Evolutionary conservation across 176 grass and related monocot genomes (phyloP).

Genomic region (Avena sativa): DNA sequence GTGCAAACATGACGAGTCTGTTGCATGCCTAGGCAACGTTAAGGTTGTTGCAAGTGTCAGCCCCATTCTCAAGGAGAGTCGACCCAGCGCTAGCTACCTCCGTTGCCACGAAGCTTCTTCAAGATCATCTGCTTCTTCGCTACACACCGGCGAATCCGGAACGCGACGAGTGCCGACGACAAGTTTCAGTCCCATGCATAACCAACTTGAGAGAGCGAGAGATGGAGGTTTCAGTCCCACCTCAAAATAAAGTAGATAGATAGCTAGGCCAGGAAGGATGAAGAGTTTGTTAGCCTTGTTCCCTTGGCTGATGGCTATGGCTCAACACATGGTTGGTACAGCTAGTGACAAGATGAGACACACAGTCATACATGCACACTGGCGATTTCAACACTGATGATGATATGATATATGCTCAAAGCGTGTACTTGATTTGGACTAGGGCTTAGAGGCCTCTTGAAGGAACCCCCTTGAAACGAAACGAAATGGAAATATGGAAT

Average conservation of each 20-base stretch:
- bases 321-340: constrained; percentile 64
- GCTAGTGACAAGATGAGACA: constrained; percentile 22
- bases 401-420: constrained; percentile 36
- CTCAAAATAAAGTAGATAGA: constrained; percentile 26
- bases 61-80: constrained; percentile 20
- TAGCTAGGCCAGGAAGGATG: background rate
- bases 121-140: background rate
- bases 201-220: constrained; percentile 49
- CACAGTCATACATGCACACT: constrained; percentile 9
- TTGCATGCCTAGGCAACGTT: constrained; percentile 58
- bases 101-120: constrained; percentile 48
- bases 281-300: constrained; percentile 69
- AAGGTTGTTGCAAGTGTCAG: constrained; percentile 52
- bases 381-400: background rate
- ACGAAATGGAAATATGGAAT: background rate
- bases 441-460: constrained; percentile 18
- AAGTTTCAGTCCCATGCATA: constrained; percentile 34
- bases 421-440: constrained; percentile 9
- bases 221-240: constrained; percentile 52
- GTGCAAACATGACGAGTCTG: constrained; percentile 30
- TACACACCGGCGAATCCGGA: background rate
- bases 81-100: too few relatives aligned
- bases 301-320: constrained; percentile 48
- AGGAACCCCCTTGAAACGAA: constrained; percentile 26
- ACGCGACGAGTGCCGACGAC: background rate